Base-by-base conservation (phyloP, 2,329 filamentous ascomycete species). In the Penicillium sp. region DNA sequence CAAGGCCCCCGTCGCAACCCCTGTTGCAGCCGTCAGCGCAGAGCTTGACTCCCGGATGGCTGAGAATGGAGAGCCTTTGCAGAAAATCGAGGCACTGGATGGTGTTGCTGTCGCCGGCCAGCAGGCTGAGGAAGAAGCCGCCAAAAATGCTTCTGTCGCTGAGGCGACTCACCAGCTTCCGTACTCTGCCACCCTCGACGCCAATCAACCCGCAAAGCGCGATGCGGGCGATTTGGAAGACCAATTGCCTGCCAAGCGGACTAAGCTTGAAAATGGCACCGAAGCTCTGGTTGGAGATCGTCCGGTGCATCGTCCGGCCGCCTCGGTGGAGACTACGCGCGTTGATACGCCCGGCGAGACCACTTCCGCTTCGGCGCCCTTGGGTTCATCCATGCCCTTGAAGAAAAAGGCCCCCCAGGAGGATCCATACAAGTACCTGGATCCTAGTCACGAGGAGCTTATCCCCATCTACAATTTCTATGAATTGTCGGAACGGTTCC, bases 381-480 rank as follows among this genome's bases (percentile, higher is more conserved):
- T 45, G 15, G 20, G 53, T 35, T 22, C 18, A 22, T 22, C 18
- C 18, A 22, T 22, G 5, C 47, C 50, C 3, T 48, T 54, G 23
- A 59, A 57, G 41, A 68, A 65, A 52, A 61, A 57, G 44, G 67
- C 61, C 22, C 57, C 57, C 2, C 66, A 72, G 50, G 92, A 96
- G 63, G 92, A 98, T 62, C 85, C 89, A 3, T 98, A 95, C 75
- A 95, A 95, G 61, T 98, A 88, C 60, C 76, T 98, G 27, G 66
- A 80, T 6, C 66, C 79, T 0, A 75, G 82, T 16, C 85, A 95
- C 60, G 70, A 79, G 2, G 85, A 92, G 42, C 81, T 98, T 37
- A 63, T 79, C 45, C 74, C 75, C 38, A 90, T 98, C 57, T 83
- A 81, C 55, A 64, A 76, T 2, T 96, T 96, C 68, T 98, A 96